These are phyloP conservation scores for Xylaria sp. DNA, from an alignment of 2,329 filamentous ascomycete species.

Conservation along the genomic window DNA sequence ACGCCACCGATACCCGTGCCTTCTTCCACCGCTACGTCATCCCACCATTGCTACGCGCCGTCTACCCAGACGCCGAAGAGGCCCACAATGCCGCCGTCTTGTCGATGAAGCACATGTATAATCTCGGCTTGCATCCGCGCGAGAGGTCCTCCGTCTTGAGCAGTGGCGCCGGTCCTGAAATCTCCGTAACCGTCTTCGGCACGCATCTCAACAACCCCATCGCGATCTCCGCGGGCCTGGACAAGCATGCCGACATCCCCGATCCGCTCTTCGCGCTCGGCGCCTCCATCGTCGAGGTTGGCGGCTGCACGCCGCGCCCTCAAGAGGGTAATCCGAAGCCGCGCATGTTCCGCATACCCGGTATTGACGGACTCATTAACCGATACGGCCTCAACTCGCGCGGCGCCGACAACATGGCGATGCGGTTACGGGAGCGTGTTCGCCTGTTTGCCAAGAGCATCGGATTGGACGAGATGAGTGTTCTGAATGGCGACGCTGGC, in stretches of 20 bases:
- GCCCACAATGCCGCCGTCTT: conserved; percentile 79
- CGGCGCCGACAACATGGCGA: conserved; percentile 82
- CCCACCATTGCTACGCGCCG: conserved; percentile 58
- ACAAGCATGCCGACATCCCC: conserved; percentile 89
- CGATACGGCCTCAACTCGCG: conserved; percentile 91
- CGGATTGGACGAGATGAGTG: conserved; percentile 64
- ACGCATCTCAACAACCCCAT: conserved; percentile 76
- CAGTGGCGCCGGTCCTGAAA: conserved; percentile 31
- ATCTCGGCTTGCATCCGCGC: conserved; percentile 70
- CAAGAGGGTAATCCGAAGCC: conserved; percentile 85
- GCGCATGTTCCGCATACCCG: conserved; percentile 79
- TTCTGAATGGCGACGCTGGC: conserved; percentile 69
- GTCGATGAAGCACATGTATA: conserved; percentile 66
- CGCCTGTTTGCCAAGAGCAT: conserved; percentile 67
- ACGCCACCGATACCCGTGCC: conserved; percentile 69
- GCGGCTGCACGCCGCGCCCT: conserved; percentile 80
- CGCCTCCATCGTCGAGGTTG: conserved; percentile 83
- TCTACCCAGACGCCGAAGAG: conserved; percentile 77
- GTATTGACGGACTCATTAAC: conserved; percentile 85
- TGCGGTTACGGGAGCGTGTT: conserved; percentile 69
- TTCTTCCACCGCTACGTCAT: conserved; percentile 63
- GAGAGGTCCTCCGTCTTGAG: conserved; percentile 54
- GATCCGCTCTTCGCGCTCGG: conserved; percentile 80
- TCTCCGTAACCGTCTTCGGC: conserved; percentile 62
- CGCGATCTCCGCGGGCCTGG: conserved; percentile 89